Base-by-base conservation (phyloP, 768 basidiomycete genomes). In the Rhizopogon rudus region DNA sequence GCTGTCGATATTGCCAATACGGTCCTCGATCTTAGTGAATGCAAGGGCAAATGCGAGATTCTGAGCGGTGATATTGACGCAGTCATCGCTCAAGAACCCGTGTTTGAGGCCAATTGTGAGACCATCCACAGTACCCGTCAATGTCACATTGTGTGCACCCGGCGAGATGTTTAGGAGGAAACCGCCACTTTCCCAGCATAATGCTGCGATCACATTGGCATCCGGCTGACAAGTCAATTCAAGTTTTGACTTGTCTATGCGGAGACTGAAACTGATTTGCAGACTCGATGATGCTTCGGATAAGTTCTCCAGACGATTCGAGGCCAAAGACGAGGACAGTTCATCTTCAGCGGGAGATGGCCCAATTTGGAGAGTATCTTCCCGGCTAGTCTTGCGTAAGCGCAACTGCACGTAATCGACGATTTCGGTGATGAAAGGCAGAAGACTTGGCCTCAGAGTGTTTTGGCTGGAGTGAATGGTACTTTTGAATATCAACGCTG, bases 111-210 rank as follows among this genome's bases (percentile, higher is more conserved):
- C 87, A 29, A 87, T 74, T 4, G 86, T 87, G 25, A 98, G 76
- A 1, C 92, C 94, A 16, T 87, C 87, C 9, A 97, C 84, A 50
- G 81, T 83, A 6, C 89, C 90, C 0, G 86, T 85, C 60, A 97
- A 84, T 10, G 84, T 80, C 35, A 89, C 75, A 46, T 79, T 83
- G n/a, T 82, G 77, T 46, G 83, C 82, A 3, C 85, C 85, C 2
- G 93, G 88, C 39, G 86, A 82, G 40, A 92, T 74, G 61, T 84
- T 89, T 52, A 94, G 69, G 48, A 93, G 73, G 64, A 98, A 94
- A 0, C 93, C 94, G 41, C 96, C 96, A 61, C 91, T 95, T 52
- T 96, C 88, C 96, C 96, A 98, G 45, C 91, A 81, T 35, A 97
- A 65, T 1, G 87, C 87, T 13, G 91, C 92, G 41, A 88, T 78